These are phyloP conservation scores for Naganishia onofrii DNA, from an alignment of 768 basidiomycete species.

Conservation along the genomic window DNA sequence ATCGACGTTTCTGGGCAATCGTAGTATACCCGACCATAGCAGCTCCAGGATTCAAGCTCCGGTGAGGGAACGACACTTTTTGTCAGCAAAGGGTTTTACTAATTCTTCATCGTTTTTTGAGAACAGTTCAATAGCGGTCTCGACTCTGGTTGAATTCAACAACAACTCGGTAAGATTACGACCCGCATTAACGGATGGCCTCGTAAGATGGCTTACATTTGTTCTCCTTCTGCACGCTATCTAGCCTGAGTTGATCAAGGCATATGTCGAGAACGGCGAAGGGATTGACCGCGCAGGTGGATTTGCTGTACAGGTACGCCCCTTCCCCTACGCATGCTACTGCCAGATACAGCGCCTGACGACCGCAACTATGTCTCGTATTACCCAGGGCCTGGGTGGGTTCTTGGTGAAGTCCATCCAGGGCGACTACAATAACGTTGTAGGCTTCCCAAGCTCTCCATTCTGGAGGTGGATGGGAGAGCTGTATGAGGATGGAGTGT, in stretches of 20 bases:
- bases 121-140: conserved; percentile 47
- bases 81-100: neutral
- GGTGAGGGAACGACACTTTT: conserved; percentile 33
- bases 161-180: conserved; percentile 49
- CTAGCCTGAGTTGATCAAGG: conserved; percentile 58
- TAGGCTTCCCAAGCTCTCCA: conserved; percentile 81
- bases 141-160: conserved; percentile 46
- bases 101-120: neutral
- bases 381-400: conserved; percentile 65
- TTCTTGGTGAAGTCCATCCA: conserved; percentile 78
- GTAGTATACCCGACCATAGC: conserved; percentile 49
- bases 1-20: neutral
- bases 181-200: too few relatives aligned
- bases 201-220: too few relatives aligned
- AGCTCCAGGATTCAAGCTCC: conserved; percentile 51
- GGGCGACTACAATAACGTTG: conserved; percentile 84
- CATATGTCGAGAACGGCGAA: conserved; percentile 82
- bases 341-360: neutral
- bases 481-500: conserved; percentile 43
- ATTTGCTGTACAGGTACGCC: conserved; percentile 75
- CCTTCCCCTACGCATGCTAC: neutral
- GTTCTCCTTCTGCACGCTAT: neutral
- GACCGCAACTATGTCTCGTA: neutral
- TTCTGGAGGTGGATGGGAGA: conserved; percentile 52
- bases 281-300: conserved; percentile 87